Evolutionary conservation across 257 asterid genomes (phyloP), one percentile per base, ranked within the genome.

Genomic region (Nicotiana paniculata): DNA sequence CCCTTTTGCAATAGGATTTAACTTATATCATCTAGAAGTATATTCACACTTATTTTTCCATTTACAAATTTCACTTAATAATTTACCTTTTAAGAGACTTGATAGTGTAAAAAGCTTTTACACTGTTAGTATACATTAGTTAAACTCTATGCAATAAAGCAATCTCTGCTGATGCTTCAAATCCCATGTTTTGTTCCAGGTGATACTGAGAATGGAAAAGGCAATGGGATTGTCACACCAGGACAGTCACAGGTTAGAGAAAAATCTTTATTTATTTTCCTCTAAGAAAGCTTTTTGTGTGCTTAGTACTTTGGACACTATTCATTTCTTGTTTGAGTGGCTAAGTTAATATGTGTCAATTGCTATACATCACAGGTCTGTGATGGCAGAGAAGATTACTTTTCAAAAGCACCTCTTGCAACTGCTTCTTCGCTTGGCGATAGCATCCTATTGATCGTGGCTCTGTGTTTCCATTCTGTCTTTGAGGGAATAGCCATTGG

Each of bases 401-500:
- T 63, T 18, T 35, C 86, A 51, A 87, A 86, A 79, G 81, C 91
- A 77, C 82, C 96, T 21, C 79, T 89, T 1, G 65, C 88, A 33
- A 79, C 64, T 2, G 97, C 88, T 3, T 81, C 95, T 53, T 92
- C 97, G 24, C 81, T 93, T 1, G 96, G 96, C 8, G 98, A 95
- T 30, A 93, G 92, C 87, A 51, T 95, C 83, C 65, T 95, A 78
- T 43, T 95, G 72, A 93, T 95, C 18, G 88, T 84, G 1, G 98
- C 98, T 0, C 88, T 95, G 30, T 95, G 98, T 87, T 95, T 95
- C 85, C 98, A 95, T 55, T 95, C 98, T 0, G 90, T 95, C 58
- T 95, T 95, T n/a, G 98, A 95, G 82, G 98, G 98, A 7, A 95
- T 95, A 10, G 98, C 97, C 3, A 95, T 95, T 0, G 98, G 97